phyloP scores from a whole-genome alignment of 1,284 basidiomycete species.

The Cryptococcus floricola region DNA sequence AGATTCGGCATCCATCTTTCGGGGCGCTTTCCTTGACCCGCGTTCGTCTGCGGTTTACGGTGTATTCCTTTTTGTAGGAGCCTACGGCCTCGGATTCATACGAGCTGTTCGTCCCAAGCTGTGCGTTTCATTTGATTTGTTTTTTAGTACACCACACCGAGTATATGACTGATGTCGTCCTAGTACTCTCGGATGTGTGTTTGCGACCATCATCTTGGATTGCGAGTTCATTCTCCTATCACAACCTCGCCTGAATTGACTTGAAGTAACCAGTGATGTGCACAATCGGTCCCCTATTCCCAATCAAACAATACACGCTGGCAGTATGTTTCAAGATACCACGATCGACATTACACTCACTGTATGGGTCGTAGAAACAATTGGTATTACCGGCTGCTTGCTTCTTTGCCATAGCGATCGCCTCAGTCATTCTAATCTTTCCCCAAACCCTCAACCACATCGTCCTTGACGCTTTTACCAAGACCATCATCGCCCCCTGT shows the following conservation, averaged over 20 bases:
- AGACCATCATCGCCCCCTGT: conserved; percentile 35
- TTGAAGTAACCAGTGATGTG: conserved; percentile 55
- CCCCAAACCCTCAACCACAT: conserved; percentile 66
- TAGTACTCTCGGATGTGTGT: conserved; percentile 22
- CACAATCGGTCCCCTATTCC: conserved; percentile 58
- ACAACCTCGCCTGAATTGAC: background rate
- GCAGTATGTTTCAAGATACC: conserved; percentile 31
- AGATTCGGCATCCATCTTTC: conserved; percentile 55
- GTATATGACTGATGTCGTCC: conserved; percentile 1
- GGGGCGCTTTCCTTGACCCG: conserved; percentile 65
- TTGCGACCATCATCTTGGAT: conserved; percentile 40
- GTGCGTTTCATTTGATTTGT: conserved; percentile 13
- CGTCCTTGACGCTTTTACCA: conserved; percentile 30
- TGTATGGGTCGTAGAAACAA: conserved; percentile 15
- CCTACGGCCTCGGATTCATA: conserved; percentile 59
- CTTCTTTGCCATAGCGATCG: conserved; percentile 61
- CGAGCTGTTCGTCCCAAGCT: conserved; percentile 63
- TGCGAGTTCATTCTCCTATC: conserved; percentile 16
- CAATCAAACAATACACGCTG: conserved; percentile 61
- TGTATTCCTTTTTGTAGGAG: conserved; percentile 64
- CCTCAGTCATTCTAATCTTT: conserved; percentile 61
- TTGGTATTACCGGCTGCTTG: conserved; percentile 60
- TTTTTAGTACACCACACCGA: background rate
- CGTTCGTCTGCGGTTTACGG: conserved; percentile 59
- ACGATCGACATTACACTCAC: background rate